Base-by-base conservation (phyloP, 2,329 filamentous ascomycete species). In the Ploettnerulaceae sp. region DNA sequence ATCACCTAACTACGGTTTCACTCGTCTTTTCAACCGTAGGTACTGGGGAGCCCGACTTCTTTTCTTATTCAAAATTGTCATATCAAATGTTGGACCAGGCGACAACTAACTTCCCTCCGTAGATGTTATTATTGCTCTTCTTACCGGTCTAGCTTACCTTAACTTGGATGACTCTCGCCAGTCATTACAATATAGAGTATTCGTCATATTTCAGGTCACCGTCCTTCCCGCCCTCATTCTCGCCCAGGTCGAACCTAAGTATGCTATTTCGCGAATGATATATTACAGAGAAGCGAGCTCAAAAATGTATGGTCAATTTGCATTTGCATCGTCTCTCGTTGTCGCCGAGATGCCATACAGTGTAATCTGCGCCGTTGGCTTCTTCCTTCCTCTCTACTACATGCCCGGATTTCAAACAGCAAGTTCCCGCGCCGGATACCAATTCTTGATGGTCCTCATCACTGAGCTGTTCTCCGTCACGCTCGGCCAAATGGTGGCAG, bases 161-260 rank as follows among this genome's bases (percentile, higher is more conserved):
- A 77, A 88, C 51, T 77, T 95, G 7, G 82, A 91, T 61, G 69
- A 89, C 59, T 89, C 84, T 2, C 78, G 84, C 7, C 70, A 82
- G 1, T 86, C 84, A 1, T 74, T 95, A 4, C 89, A 95, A 66
- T 86, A 93, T 71, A 82, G 84, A 50, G 77, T 95, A 52, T 95
- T 95, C 66, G 80, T 91, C 66, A 86, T 93, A 65, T 95, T 95
- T 77, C 88, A 94, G 64, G 80, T 89, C 41, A 89, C 87, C 0
- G 86, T 95, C 17, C 74, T 95, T 20, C 88, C 89, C 0, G 86
- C 86, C 1, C 73, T 94, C 22, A 88, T 95, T 64, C 79, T 95
- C 47, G 81, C 82, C 1, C 88, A 94, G 61, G 84, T 94, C 44
- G 85, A 95, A 66, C 80, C 84, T 31, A 90, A 89, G 70, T 95